Evolutionary conservation across 345 rosid genomes (phyloP).

Genomic region (Fremontodendron californicum): DNA sequence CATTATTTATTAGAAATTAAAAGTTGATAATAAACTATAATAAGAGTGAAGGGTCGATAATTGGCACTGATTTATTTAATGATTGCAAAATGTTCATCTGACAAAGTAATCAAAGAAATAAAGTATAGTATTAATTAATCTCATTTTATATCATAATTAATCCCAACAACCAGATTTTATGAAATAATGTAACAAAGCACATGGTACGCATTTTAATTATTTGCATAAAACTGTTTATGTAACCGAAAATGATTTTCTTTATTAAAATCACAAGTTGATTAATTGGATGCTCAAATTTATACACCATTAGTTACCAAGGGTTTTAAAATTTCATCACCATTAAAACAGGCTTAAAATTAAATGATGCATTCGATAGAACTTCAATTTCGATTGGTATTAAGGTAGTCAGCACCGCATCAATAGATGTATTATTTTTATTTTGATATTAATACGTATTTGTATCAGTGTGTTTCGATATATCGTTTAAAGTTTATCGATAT

Average conservation of each 20-base stretch:
- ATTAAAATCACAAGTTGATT: not conserved
- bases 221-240: no score
- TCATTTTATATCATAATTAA: not conserved
- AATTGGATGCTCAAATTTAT: not conserved
- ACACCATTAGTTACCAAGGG: not conserved
- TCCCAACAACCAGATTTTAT: not conserved
- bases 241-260: no score
- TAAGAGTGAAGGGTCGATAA: not conserved
- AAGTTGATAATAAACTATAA: no score
- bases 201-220: not conserved
- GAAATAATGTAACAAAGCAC: not conserved
- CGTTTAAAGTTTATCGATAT: no score
- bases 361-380: not conserved
- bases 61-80: slow-evolving; percentile 20
- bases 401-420: no score
- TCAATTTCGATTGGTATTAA: no score
- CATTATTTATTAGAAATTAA: no score
- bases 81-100: slow-evolving; percentile 14
- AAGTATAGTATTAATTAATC: no score
- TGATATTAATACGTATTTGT: no score
- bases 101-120: not conserved
- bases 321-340: not conserved
- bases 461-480: no score
- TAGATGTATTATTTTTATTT: no score
- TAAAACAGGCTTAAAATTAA: not conserved